Evolutionary conservation across 306 rosid genomes (phyloP), one percentile per base, ranked within the genome.

Genomic region (Vigna radiata): DNA sequence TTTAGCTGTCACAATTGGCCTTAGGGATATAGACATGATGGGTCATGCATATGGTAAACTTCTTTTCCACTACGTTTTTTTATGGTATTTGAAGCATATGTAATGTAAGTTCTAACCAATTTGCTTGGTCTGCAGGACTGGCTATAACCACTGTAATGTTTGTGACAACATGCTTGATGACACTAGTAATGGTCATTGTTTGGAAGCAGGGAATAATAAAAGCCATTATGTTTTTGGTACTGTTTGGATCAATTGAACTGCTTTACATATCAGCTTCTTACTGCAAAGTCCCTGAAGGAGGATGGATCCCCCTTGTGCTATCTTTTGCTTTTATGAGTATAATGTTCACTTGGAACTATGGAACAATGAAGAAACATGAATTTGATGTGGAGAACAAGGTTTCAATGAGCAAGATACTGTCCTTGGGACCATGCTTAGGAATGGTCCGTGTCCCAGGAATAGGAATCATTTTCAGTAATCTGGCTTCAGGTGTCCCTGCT

Each of bases 81-180:
- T 21, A 14, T 52, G 60, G 66, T 52, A 59, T 27, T 67, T 49
- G 36, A 44, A 72, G 36, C 37, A 61, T 44, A 61, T 18, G 49
- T 12, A 64, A 59, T 75, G 48, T 55, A 52, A 47, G 66, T 44
- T 78, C 53, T 62, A 72, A 79, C 71, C 69, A 56, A 62, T 81
- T 77, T 86, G 39, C 72, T 83, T 68, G 72, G 33, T 83, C 55
- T 72, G 67, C 46, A 82, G 86, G 86, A 1, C 63, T 82, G 70
- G 82, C 86, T 4, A 59, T 70, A 39, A 82, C 75, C 29, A 82
- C 79, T 37, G 82, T 82, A 18, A 82, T 82, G 86, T 78, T 82
- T 47, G 86, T 82, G 71, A 82, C 86, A 72, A 82, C 86, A 58
- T 82, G 91, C 76, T 82, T 93, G 84, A 91, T 91, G 96, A 70